phyloP scores from a whole-genome alignment of 345 rosid genomes.

The Aquilaria sinensis region DNA sequence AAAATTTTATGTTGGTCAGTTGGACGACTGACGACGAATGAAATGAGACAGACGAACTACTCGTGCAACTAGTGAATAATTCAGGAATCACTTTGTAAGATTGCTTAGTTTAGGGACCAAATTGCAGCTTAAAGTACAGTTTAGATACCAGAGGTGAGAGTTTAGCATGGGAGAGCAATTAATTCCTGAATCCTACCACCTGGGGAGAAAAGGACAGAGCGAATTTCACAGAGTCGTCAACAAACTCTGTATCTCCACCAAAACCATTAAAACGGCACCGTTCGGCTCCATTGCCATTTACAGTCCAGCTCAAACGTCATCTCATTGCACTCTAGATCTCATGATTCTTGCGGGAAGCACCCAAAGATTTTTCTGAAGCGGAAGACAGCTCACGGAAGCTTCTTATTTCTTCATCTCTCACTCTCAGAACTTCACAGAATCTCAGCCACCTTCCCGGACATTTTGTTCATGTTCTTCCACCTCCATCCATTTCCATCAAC shows the following conservation, averaged over 20 bases:
- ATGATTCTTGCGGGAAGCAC: too few relatives aligned
- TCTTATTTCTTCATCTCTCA: neutral
- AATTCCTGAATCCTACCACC: too few relatives aligned
- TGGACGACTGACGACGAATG: too few relatives aligned
- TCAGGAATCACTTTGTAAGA: too few relatives aligned
- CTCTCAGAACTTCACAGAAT: neutral
- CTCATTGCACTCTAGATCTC: slow-evolving; percentile 1
- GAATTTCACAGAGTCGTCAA: neutral
- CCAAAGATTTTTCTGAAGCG: slow-evolving; percentile 3
- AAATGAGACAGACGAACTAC: too few relatives aligned
- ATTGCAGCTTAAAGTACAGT: too few relatives aligned
- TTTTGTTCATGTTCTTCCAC: neutral
- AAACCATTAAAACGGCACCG: neutral
- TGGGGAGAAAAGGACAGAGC: too few relatives aligned
- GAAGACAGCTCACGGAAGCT: neutral
- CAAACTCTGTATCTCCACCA: neutral
- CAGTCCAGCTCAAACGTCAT: neutral
- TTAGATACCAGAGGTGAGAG: too few relatives aligned
- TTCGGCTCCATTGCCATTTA: neutral
- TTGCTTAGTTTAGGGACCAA: too few relatives aligned
- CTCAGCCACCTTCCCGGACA: neutral
- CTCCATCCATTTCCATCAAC: neutral
- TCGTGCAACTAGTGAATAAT: too few relatives aligned
- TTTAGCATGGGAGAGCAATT: too few relatives aligned
- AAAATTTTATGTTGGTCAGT: too few relatives aligned